Evolutionary conservation across 2,329 filamentous ascomycete genomes (phyloP).

Genomic region (Pleurostoma richardsiae): DNA sequence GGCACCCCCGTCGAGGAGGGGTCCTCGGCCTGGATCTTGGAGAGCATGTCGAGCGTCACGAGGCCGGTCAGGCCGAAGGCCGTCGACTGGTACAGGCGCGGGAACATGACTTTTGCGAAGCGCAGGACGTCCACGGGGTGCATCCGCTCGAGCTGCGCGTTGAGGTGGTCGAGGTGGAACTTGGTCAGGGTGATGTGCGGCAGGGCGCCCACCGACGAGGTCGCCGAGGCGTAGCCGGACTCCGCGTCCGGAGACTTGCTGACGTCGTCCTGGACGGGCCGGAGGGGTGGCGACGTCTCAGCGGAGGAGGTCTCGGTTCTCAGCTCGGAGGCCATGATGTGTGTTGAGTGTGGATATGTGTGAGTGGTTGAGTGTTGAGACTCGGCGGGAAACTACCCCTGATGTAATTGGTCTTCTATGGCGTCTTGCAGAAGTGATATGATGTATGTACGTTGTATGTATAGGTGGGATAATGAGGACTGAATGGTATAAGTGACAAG

Average conservation of each 20-base stretch:
- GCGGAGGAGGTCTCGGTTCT: conserved; percentile 31
- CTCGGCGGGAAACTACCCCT: no score
- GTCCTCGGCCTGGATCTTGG: conserved; percentile 62
- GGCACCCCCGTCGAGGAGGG: conserved; percentile 56
- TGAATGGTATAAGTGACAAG: no score
- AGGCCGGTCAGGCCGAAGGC: conserved; percentile 79
- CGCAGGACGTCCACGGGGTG: conserved; percentile 85
- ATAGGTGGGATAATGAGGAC: no score
- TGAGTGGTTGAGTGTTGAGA: no score
- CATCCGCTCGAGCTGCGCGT: conserved; percentile 81
- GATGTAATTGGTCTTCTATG: no score
- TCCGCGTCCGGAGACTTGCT: conserved; percentile 47
- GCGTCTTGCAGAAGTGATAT: no score
- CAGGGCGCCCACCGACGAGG: conserved; percentile 57
- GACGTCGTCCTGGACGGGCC: conserved; percentile 29
- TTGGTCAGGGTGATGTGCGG: conserved; percentile 82
- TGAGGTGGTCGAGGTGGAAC: conserved; percentile 84
- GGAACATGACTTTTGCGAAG: conserved; percentile 88
- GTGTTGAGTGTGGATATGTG: no score
- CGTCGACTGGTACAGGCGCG: conserved; percentile 82
- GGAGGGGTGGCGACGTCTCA: conserved; percentile 28
- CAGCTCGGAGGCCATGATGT: conserved; percentile 21
- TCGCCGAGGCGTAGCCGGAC: conserved; percentile 76
- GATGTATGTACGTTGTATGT: no score
- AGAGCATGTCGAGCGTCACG: conserved; percentile 80